Percentiles rank a stretch among this genome's conserved stretches.
These are phyloP conservation scores for Nakaseomyces nivariensis DNA, from an alignment of 1,139 yeast genomes.

Conservation along the genomic window DNA sequence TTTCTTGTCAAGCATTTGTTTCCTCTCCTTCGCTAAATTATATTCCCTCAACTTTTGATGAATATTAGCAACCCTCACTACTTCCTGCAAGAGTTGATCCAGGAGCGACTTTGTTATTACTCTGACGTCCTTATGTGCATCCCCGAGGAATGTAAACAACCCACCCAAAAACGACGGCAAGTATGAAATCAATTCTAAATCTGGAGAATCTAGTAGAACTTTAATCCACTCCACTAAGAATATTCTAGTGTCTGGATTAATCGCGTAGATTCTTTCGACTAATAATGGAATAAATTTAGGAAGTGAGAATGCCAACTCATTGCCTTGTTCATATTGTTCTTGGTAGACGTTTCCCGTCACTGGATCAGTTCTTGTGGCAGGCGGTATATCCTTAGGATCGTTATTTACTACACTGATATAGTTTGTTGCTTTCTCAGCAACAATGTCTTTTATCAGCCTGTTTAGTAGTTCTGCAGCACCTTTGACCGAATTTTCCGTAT, in stretches of 20 bases:
- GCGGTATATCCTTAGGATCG: conserved; percentile 37
- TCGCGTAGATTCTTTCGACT: conserved; percentile 82
- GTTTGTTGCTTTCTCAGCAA: conserved; percentile 87
- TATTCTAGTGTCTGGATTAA: conserved; percentile 86
- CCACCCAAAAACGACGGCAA: conserved; percentile 88
- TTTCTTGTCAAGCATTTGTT: conserved; percentile 5
- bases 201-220: conserved; percentile 84
- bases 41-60: conserved; percentile 31
- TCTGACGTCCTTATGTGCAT: conserved; percentile 79
- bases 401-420: conserved; percentile 73
- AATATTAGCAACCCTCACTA: conserved; percentile 61
- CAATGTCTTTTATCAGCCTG: conserved; percentile 84
- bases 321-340: conserved; percentile 54
- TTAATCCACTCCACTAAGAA: conserved; percentile 91
- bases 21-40: conserved; percentile 7
- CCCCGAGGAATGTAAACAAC: conserved; percentile 67
- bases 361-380: conserved; percentile 36
- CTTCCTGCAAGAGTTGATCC: conserved; percentile 69
- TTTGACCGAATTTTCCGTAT: conserved; percentile 82
- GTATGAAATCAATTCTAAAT: conserved; percentile 75
- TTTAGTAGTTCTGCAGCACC: conserved; percentile 95
- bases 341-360: conserved; percentile 49
- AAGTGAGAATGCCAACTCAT: conserved; percentile 64
- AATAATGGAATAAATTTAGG: conserved; percentile 84
- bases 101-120: conserved; percentile 74